Percentiles rank a stretch among this genome's conserved stretches.
Conservation (phyloP, 352 stramenopile species). For the Phytophthora agathidicida region DNA sequence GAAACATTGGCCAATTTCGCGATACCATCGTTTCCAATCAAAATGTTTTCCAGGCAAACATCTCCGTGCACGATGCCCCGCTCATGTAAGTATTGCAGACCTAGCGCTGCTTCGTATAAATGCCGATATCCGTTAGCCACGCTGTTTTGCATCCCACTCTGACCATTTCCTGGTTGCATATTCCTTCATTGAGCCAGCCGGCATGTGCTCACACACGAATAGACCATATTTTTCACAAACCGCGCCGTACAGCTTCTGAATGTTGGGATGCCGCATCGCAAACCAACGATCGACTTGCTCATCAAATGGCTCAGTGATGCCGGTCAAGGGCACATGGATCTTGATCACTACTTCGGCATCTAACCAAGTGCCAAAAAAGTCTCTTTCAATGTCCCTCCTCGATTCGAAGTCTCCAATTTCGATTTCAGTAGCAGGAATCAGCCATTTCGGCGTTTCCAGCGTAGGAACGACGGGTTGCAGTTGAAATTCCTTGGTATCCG, state of each 20-base stretch:
- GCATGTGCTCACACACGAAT: conserved; percentile 10
- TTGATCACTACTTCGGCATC: conserved; percentile 2
- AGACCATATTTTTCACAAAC: conserved; percentile 1
- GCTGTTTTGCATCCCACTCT: neutral
- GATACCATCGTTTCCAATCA: conserved; percentile 8
- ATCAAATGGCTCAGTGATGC: neutral
- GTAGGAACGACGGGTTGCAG: neutral
- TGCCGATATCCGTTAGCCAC: neutral
- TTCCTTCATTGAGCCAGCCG: neutral
- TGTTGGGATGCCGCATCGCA: conserved; percentile 7
- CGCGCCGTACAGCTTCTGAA: conserved; percentile 12
- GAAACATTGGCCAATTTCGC: conserved; percentile 8
- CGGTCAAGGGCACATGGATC: neutral
- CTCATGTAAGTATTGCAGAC: conserved; percentile 22
- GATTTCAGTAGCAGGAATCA: conserved; percentile 4
- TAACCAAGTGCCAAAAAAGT: conserved; percentile 3
- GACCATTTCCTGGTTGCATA: neutral
- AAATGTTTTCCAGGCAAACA: conserved; percentile 5
- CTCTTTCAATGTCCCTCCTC: neutral
- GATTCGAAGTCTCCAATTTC: conserved; percentile 2
- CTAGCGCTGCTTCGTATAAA: conserved; percentile 9
- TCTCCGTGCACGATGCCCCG: conserved; percentile 1
- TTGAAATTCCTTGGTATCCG: neutral
- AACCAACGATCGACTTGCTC: neutral
- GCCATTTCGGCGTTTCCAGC: neutral